phyloP scores from a whole-genome alignment of 2,329 filamentous ascomycete species.

The Pseudocercospora eumusae region DNA sequence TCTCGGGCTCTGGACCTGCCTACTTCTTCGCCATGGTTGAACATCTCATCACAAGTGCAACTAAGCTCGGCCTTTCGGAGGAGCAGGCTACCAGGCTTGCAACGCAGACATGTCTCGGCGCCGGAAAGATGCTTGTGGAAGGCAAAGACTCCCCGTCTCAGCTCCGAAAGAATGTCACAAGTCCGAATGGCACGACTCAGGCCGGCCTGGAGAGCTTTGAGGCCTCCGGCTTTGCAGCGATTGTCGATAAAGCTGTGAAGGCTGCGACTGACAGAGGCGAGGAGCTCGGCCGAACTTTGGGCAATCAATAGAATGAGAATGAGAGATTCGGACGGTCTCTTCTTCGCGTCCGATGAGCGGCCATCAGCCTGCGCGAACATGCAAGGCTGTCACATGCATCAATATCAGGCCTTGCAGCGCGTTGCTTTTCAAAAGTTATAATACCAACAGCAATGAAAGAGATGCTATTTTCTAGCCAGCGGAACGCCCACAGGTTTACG shows the following conservation, averaged over 20 bases:
- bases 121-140: slow-evolving; percentile 35
- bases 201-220: slow-evolving; percentile 35
- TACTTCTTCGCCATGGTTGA: slow-evolving; percentile 37
- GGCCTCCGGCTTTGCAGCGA: slow-evolving; percentile 29
- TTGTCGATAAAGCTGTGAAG: slow-evolving; percentile 34
- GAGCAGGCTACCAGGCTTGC: slow-evolving; percentile 34
- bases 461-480: not conserved
- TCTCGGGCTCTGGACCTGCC: slow-evolving; percentile 33
- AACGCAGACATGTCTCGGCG: slow-evolving; percentile 35
- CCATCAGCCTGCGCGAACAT: not conserved
- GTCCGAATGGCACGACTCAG: slow-evolving; percentile 35
- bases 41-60: slow-evolving; percentile 33
- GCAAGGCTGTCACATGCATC: not conserved
- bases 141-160: slow-evolving; percentile 31
- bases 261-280: slow-evolving; percentile 32
- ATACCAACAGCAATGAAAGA: not conserved
- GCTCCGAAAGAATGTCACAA: slow-evolving; percentile 36
- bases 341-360: not conserved
- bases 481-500: not conserved
- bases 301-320: slow-evolving; percentile 21
- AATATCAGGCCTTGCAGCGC: not conserved
- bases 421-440: not conserved
- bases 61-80: slow-evolving; percentile 30
- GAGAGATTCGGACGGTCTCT: not conserved
- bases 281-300: slow-evolving; percentile 34